Evolutionary conservation across 2,329 filamentous ascomycete species (phyloP).

Genomic region (Botryotinia narcissicola): DNA sequence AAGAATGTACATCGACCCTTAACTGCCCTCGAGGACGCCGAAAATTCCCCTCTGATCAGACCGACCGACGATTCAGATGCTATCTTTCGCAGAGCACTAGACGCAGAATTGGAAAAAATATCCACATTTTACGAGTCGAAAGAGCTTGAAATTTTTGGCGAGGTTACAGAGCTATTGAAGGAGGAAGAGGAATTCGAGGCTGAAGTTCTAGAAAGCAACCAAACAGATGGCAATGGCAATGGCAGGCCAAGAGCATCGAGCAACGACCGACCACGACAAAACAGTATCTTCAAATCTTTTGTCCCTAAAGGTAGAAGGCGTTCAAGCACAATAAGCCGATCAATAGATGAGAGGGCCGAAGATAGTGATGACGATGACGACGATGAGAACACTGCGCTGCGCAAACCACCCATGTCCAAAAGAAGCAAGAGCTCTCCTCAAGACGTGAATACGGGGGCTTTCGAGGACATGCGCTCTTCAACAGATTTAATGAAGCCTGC

Average conservation of each 20-base stretch:
- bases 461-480: conserved; percentile 59
- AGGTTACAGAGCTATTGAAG: conserved; percentile 71
- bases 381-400: conserved; percentile 53
- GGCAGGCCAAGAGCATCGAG: conserved; percentile 45
- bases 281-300: conserved; percentile 54
- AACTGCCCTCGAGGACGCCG: conserved; percentile 63
- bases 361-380: conserved; percentile 67
- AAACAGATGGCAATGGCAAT: conserved; percentile 37
- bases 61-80: conserved; percentile 68
- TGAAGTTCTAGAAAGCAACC: conserved; percentile 34
- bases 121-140: conserved; percentile 87
- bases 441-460: conserved; percentile 28
- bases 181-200: conserved; percentile 67
- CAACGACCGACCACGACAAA: conserved; percentile 43
- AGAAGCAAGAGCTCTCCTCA: conserved; percentile 38
- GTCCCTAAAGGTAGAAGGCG: conserved; percentile 45
- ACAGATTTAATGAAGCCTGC: conserved; percentile 58
- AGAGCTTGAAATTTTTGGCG: conserved; percentile 80
- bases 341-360: conserved; percentile 60
- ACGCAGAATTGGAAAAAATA: conserved; percentile 91
- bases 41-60: conserved; percentile 80
- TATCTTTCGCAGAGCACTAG: conserved; percentile 77
- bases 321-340: conserved; percentile 44
- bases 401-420: conserved; percentile 36
- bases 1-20: conserved; percentile 68